Evolutionary conservation across 805 yeast species (phyloP).

Genomic region (Metschnikowia vanudenii): DNA sequence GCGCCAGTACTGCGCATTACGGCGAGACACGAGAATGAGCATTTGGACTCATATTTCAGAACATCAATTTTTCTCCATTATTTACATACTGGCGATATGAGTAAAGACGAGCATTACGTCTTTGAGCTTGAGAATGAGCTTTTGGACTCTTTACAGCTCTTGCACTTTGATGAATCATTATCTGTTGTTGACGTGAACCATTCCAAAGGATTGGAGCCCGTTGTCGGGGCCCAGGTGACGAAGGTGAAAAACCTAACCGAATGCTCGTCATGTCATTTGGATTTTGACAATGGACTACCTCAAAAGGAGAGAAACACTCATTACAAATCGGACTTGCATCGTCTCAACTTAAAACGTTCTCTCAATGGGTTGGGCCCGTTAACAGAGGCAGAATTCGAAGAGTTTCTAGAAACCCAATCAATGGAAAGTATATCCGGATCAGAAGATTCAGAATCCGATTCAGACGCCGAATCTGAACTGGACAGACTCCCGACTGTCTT

Average conservation of each 20-base stretch:
- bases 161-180: slow-evolving; percentile 16
- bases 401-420: slow-evolving; percentile 47
- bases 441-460: slow-evolving; percentile 37
- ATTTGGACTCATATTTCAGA: not conserved
- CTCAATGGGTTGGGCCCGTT: slow-evolving; percentile 45
- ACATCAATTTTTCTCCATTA: not conserved
- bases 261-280: slow-evolving; percentile 21
- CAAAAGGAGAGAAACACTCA: slow-evolving; percentile 35
- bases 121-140: slow-evolving; percentile 8
- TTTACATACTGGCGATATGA: slow-evolving; percentile 2
- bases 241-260: slow-evolving; percentile 13
- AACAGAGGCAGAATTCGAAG: slow-evolving; percentile 58
- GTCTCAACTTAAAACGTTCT: slow-evolving; percentile 57
- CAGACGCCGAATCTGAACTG: slow-evolving; percentile 24
- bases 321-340: slow-evolving; percentile 58
- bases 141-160: slow-evolving; percentile 11
- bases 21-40: not conserved
- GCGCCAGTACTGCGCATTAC: not conserved
- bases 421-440: slow-evolving; percentile 61
- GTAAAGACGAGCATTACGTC: slow-evolving; percentile 10
- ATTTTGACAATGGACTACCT: slow-evolving; percentile 8
- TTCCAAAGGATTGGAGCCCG: not conserved
- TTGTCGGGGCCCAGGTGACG: slow-evolving; percentile 8
- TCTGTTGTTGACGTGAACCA: slow-evolving; percentile 8
- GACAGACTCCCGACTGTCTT: slow-evolving; percentile 25